These are phyloP conservation scores for Boletus fagicola DNA, from an alignment of 768 basidiomycete genomes.

Conservation along the genomic window DNA sequence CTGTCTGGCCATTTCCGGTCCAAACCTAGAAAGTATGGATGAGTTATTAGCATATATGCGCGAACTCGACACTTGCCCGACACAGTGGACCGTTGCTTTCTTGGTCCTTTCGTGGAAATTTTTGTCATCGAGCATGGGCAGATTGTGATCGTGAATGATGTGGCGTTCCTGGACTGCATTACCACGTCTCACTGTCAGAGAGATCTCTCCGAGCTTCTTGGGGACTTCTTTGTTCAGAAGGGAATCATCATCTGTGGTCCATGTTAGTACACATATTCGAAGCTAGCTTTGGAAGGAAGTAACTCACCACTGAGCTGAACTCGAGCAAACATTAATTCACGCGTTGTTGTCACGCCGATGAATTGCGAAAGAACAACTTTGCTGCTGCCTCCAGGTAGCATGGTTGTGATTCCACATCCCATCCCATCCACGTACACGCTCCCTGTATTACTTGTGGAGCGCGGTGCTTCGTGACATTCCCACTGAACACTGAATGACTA, in stretches of 20 bases:
- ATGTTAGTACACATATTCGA: not conserved
- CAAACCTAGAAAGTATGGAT: slow-evolving; percentile 11
- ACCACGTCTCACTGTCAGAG: slow-evolving; percentile 7
- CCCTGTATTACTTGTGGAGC: not conserved
- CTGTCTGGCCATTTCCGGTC: not conserved
- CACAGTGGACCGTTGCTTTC: slow-evolving; percentile 21
- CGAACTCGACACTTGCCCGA: slow-evolving; percentile 11
- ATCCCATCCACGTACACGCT: slow-evolving; percentile 12
- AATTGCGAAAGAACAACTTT: not conserved
- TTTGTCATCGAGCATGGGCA: not conserved
- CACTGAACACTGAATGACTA: slow-evolving; percentile 17
- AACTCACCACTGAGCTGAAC: slow-evolving; percentile 20
- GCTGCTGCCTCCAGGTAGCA: not conserved
- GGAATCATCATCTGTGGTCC: slow-evolving; percentile 20
- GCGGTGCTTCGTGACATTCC: slow-evolving; percentile 3
- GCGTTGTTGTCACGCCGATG: not conserved
- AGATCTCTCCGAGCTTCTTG: slow-evolving; percentile 18
- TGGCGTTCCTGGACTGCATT: too few species aligned
- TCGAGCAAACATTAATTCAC: slow-evolving; percentile 17
- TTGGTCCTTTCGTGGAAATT: slow-evolving; percentile 23
- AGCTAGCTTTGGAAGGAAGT: too few species aligned
- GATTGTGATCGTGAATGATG: rapidly evolving
- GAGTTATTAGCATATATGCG: not conserved
- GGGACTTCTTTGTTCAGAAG: slow-evolving; percentile 8
- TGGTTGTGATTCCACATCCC: rapidly evolving